phyloP scores from a whole-genome alignment of 139 green algal species.

The Chlamydomonas asymmetrica region DNA sequence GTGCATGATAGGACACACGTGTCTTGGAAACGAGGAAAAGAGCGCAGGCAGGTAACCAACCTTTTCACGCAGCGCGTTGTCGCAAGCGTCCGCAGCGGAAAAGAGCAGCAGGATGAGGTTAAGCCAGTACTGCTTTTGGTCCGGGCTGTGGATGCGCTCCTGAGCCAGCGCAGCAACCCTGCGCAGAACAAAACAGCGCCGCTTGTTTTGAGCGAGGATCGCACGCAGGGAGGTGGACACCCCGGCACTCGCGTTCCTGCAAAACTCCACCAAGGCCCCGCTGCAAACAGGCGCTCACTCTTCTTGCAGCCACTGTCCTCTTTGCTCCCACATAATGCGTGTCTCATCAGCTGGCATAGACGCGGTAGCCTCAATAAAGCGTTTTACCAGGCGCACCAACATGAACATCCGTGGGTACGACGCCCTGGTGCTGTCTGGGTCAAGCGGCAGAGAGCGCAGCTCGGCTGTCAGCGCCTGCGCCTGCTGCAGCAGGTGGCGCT shows the following conservation, averaged over 20 bases:
- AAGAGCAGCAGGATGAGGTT: constrained; percentile 43
- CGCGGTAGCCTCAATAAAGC: constrained; percentile 20
- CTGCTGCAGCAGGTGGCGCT: constrained; percentile 6
- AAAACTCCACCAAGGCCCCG: no score
- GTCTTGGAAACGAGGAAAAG: not conserved
- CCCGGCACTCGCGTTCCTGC: no score
- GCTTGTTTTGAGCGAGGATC: not conserved
- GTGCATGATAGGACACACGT: not conserved
- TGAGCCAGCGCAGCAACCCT: constrained; percentile 35
- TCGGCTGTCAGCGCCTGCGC: constrained; percentile 8
- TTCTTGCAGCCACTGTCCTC: constrained; percentile 24
- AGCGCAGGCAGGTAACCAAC: constrained; percentile 4
- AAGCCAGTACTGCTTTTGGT: constrained; percentile 29
- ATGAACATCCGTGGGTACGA: constrained; percentile 22
- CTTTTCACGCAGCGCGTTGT: constrained; percentile 36
- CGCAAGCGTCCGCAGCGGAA: constrained; percentile 34
- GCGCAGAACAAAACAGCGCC: no score
- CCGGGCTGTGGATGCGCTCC: constrained; percentile 36
- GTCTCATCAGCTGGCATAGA: constrained; percentile 19
- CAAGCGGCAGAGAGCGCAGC: constrained; percentile 22
- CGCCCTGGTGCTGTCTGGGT: not conserved
- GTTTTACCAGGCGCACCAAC: constrained; percentile 21
- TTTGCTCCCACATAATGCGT: constrained; percentile 27
- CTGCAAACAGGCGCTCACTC: constrained; percentile 36
- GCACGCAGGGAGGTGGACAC: no score